Evolutionary conservation across 1,284 basidiomycete species (phyloP).

Genomic region (Cryptococcus sp.): DNA sequence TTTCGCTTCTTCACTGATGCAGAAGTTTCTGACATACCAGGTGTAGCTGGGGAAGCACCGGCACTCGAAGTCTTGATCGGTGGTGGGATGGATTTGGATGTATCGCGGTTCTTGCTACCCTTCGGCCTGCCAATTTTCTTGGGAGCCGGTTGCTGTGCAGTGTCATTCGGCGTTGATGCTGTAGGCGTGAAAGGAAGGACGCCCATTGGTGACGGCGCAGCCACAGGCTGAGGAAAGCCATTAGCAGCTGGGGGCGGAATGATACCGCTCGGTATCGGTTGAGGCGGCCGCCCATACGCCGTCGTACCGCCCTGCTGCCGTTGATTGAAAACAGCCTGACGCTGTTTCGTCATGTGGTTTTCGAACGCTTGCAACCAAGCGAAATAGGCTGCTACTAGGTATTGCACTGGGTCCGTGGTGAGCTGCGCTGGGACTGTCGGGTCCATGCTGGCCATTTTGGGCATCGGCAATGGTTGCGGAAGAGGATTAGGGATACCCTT

Average conservation of each 20-base stretch:
- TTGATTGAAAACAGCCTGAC: conserved; percentile 10
- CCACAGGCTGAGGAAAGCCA: not conserved
- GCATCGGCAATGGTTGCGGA: conserved; percentile 31
- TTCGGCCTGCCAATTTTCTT: not conserved
- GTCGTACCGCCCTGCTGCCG: conserved; percentile 11
- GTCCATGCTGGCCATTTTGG: conserved; percentile 23
- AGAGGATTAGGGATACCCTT: conserved; percentile 37
- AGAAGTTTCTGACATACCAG: conserved; percentile 1
- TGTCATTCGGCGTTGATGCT: conserved; percentile 1
- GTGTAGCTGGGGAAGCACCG: not conserved
- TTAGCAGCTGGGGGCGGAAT: conserved; percentile 4
- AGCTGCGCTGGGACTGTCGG: conserved; percentile 19
- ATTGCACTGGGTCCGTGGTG: conserved; percentile 39
- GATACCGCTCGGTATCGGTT: conserved; percentile 1
- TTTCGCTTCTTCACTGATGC: conserved; percentile 23
- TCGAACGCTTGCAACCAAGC: conserved; percentile 46
- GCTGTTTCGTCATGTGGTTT: conserved; percentile 32
- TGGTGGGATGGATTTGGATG: conserved; percentile 4
- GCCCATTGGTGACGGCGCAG: conserved; percentile 2
- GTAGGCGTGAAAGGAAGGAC: conserved; percentile 2
- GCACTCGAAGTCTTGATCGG: conserved; percentile 6
- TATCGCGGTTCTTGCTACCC: conserved; percentile 3
- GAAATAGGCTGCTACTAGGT: conserved; percentile 36
- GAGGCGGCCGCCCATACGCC: conserved; percentile 14
- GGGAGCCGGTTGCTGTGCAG: not conserved